These are phyloP conservation scores for Populus euphratica DNA, from an alignment of 345 rosid species.

Conservation along the genomic window DNA sequence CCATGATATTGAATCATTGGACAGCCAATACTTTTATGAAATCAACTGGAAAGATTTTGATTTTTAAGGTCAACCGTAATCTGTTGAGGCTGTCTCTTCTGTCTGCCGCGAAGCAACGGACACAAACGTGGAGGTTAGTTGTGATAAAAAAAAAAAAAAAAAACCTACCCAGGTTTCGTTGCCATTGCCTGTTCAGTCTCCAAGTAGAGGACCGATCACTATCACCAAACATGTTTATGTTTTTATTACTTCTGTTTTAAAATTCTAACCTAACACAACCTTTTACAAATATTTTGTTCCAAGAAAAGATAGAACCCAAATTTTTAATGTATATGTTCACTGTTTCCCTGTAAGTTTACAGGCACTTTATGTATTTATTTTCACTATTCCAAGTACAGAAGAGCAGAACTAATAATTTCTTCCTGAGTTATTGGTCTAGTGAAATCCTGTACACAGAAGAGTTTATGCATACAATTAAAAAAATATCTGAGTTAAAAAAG, in stretches of 20 bases:
- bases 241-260: too few relatives aligned
- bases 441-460: background rate
- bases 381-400: background rate
- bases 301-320: background rate
- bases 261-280: too few relatives aligned
- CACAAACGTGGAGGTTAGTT: slow-evolving; percentile 3
- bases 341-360: background rate
- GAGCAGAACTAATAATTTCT: background rate
- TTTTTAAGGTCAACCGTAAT: slow-evolving; percentile 9
- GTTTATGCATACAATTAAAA: slow-evolving; percentile 4
- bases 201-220: background rate
- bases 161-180: background rate
- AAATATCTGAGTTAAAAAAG: too few relatives aligned
- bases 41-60: background rate
- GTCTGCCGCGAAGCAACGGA: background rate
- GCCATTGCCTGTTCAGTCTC: background rate
- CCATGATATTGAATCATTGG: too few relatives aligned
- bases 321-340: background rate
- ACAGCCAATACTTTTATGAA: too few relatives aligned
- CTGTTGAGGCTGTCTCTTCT: slow-evolving; percentile 23
- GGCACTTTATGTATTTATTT: background rate
- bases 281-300: background rate
- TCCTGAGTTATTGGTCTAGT: background rate
- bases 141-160: background rate
- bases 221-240: background rate